Conservation (phyloP, 306 rosid genomes). For the Prunus kanzakura region DNA sequence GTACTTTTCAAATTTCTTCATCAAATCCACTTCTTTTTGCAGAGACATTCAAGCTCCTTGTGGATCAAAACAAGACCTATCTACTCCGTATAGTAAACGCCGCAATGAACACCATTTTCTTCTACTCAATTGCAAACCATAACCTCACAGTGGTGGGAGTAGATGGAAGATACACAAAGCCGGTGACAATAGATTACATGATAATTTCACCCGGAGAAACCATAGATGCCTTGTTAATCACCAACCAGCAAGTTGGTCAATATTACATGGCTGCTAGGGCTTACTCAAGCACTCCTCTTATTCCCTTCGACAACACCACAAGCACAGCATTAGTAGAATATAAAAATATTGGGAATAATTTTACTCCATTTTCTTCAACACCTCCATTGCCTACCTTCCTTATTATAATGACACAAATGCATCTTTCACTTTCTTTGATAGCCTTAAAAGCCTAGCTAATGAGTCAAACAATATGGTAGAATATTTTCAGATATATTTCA, state of each 20-base stretch:
- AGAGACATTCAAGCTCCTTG: slow-evolving; percentile 47
- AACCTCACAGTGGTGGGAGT: slow-evolving; percentile 50
- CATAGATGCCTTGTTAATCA: slow-evolving; percentile 37
- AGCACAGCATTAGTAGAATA: slow-evolving; percentile 48
- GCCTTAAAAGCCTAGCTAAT: slow-evolving; percentile 37
- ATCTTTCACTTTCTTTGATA: slow-evolving; percentile 21
- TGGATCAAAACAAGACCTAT: slow-evolving; percentile 41
- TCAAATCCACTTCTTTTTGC: neutral
- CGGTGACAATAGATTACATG: slow-evolving; percentile 36
- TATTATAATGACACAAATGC: slow-evolving; percentile 34
- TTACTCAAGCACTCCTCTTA: slow-evolving; percentile 6
- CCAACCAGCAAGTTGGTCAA: slow-evolving; percentile 34
- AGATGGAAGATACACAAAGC: slow-evolving; percentile 58
- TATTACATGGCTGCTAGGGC: slow-evolving; percentile 64
- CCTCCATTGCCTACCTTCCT: slow-evolving; percentile 41
- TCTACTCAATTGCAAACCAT: slow-evolving; percentile 45
- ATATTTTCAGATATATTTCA: no score
- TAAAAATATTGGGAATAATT: neutral
- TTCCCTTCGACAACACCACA: slow-evolving; percentile 30
- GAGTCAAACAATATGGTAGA: neutral
- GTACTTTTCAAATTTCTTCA: neutral
- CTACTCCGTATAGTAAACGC: slow-evolving; percentile 51
- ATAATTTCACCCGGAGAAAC: slow-evolving; percentile 61
- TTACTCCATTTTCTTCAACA: slow-evolving; percentile 6
- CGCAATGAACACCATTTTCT: slow-evolving; percentile 32